Evolutionary conservation across 2,329 filamentous ascomycete species (phyloP).

Genomic region (Fusarium begoniae): DNA sequence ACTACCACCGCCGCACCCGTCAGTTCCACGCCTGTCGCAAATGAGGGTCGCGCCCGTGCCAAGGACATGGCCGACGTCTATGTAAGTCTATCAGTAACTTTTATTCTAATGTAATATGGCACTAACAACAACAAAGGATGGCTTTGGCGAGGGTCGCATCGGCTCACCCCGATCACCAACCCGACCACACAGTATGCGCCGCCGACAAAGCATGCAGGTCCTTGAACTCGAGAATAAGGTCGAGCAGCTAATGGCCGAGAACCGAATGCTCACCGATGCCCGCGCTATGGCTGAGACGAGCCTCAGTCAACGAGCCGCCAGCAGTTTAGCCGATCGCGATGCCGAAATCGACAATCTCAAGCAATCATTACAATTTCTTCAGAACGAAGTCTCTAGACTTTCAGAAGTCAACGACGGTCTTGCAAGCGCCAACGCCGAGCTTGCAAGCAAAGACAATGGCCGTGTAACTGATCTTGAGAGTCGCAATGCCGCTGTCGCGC

Average conservation of each 20-base stretch:
- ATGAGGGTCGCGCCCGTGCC: constrained; percentile 85
- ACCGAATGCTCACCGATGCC: constrained; percentile 79
- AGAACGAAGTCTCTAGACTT: constrained; percentile 82
- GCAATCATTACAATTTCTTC: constrained; percentile 80
- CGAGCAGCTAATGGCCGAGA: constrained; percentile 86
- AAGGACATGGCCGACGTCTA: constrained; percentile 93
- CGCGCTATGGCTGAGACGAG: constrained; percentile 74
- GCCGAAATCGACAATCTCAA: constrained; percentile 85
- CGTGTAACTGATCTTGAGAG: constrained; percentile 74
- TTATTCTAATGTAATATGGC: constrained; percentile 3
- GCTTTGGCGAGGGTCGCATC: constrained; percentile 87
- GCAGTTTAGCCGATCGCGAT: constrained; percentile 81
- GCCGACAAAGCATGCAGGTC: constrained; percentile 96
- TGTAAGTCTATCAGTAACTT: constrained; percentile 68
- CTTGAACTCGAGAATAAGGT: constrained; percentile 89
- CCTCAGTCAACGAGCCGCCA: constrained; percentile 71
- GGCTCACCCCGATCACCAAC: constrained; percentile 92
- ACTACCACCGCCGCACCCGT: constrained; percentile 42
- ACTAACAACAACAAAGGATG: constrained; percentile 71
- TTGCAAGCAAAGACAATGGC: constrained; percentile 79
- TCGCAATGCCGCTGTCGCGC: constrained; percentile 71
- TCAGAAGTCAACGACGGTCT: constrained; percentile 85
- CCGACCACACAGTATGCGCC: constrained; percentile 93
- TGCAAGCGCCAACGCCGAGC: constrained; percentile 77
- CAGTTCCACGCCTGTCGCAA: constrained; percentile 74